Conservation (phyloP, 2,329 filamentous ascomycete genomes). For the Berkeleyomyces basicola region DNA sequence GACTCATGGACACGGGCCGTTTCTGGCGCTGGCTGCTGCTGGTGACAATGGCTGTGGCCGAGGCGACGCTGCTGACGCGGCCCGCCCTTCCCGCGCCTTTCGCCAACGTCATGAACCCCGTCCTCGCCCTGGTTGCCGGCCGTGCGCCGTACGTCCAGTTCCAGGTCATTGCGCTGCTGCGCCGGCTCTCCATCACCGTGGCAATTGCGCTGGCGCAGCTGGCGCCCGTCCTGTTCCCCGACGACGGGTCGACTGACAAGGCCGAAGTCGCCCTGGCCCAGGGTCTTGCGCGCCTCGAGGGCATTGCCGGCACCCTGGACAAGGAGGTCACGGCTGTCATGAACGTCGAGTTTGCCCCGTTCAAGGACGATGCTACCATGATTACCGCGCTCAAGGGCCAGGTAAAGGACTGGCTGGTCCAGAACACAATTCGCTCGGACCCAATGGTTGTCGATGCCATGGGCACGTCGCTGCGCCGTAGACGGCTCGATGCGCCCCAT, state of each 20-base stretch:
- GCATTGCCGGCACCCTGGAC: slow-evolving; percentile 42
- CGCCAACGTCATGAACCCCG: slow-evolving; percentile 27
- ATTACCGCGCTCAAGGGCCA: slow-evolving; percentile 39
- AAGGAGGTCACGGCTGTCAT: slow-evolving; percentile 54
- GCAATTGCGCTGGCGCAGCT: slow-evolving; percentile 75
- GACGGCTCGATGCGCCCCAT: slow-evolving; percentile 43
- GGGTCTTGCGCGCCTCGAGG: slow-evolving; percentile 51
- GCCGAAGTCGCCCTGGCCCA: slow-evolving; percentile 38
- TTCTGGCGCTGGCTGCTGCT: slow-evolving; percentile 50
- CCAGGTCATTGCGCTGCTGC: slow-evolving; percentile 59
- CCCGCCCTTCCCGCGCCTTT: slow-evolving; percentile 33
- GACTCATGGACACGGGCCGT: slow-evolving; percentile 50
- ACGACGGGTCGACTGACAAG: slow-evolving; percentile 17
- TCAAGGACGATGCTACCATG: slow-evolving; percentile 51
- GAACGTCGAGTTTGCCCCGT: slow-evolving; percentile 67
- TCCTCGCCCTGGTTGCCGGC: slow-evolving; percentile 23
- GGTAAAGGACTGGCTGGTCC: slow-evolving; percentile 73
- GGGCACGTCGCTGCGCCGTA: slow-evolving; percentile 45
- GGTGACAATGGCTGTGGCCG: slow-evolving; percentile 35
- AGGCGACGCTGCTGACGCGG: slow-evolving; percentile 39
- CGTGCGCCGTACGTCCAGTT: slow-evolving; percentile 63
- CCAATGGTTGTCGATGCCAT: slow-evolving; percentile 71
- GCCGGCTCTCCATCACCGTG: slow-evolving; percentile 59
- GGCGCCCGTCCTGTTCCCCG: slow-evolving; percentile 42
- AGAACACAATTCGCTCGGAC: slow-evolving; percentile 67